These are phyloP conservation scores for Trichoderma koningiopsis DNA, from an alignment of 2,329 filamentous ascomycete species.

Conservation along the genomic window DNA sequence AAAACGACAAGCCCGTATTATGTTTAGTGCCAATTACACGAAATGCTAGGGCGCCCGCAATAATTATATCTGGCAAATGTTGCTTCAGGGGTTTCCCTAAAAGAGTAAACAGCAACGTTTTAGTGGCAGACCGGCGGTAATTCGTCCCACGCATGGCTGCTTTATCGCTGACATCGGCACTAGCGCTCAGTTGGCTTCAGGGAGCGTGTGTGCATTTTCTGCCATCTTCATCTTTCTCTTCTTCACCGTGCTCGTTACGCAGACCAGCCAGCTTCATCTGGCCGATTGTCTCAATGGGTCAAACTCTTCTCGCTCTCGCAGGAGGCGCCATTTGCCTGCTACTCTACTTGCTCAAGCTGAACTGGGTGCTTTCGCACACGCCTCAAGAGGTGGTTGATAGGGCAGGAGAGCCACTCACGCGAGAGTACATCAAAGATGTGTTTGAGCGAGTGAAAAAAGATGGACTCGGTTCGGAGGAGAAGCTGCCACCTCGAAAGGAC, in stretches of 20 bases:
- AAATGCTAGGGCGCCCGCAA: too few species aligned
- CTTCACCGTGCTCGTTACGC: not conserved
- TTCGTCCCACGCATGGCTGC: not conserved
- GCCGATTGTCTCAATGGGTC: not conserved
- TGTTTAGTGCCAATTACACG: too few species aligned
- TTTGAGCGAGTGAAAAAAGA: conserved; percentile 40
- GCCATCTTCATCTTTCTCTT: not conserved
- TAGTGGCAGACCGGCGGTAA: not conserved
- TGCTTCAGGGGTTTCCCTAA: too few species aligned
- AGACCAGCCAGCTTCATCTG: not conserved
- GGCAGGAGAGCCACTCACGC: conserved; percentile 41
- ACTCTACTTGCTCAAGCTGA: conserved; percentile 39
- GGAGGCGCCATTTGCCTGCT: conserved; percentile 28
- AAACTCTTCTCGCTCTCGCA: not conserved
- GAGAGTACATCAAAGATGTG: conserved; percentile 39
- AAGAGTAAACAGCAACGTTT: too few species aligned
- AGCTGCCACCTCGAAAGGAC: conserved; percentile 44
- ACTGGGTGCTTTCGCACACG: conserved; percentile 40
- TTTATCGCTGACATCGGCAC: too few species aligned
- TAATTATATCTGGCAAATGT: too few species aligned
- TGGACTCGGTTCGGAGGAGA: conserved; percentile 43
- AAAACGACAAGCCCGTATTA: too few species aligned
- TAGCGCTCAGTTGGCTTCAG: not conserved
- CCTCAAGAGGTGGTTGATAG: conserved; percentile 40
- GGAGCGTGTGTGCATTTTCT: not conserved